These are phyloP conservation scores for Colletotrichum sp. DNA, from an alignment of 2,329 filamentous ascomycete genomes.

Conservation along the genomic window DNA sequence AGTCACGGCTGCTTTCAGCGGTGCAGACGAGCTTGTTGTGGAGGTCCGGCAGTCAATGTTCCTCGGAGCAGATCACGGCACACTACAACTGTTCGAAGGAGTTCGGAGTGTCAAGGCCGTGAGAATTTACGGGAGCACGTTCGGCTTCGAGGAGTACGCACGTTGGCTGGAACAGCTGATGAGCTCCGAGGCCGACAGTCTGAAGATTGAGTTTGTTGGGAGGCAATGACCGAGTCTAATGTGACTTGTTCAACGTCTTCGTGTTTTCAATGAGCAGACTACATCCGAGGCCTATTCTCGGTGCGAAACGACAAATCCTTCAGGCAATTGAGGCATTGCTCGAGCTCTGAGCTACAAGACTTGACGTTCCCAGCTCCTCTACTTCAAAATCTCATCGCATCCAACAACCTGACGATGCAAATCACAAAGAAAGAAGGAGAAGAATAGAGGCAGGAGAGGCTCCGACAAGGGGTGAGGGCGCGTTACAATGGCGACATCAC, in stretches of 20 bases:
- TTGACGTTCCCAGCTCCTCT: neutral
- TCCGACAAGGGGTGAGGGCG: neutral
- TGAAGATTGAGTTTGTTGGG: neutral
- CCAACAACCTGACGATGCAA: neutral
- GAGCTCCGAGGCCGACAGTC: conserved; percentile 25
- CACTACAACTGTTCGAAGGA: conserved; percentile 45
- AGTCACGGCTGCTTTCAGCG: conserved; percentile 38
- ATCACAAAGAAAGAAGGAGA: neutral
- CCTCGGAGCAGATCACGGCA: conserved; percentile 39
- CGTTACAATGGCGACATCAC: conserved; percentile 5
- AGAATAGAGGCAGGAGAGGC: neutral
- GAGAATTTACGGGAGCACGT: conserved; percentile 39
- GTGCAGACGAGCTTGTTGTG: conserved; percentile 43
- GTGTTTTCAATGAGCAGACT: neutral
- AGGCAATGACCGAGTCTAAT: neutral
- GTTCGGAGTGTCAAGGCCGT: conserved; percentile 44
- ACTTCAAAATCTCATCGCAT: neutral
- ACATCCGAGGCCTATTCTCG: neutral
- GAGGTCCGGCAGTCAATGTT: conserved; percentile 43
- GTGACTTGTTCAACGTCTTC: neutral
- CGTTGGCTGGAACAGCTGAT: conserved; percentile 43
- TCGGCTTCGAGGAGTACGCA: conserved; percentile 47
- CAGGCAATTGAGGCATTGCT: neutral
- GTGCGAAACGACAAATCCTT: neutral
- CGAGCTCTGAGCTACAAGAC: neutral